Percentiles rank a stretch among this genome's conserved stretches.
These are phyloP conservation scores for Thraustochytrium sp. DNA, from an alignment of 352 stramenopile species.

Conservation along the genomic window DNA sequence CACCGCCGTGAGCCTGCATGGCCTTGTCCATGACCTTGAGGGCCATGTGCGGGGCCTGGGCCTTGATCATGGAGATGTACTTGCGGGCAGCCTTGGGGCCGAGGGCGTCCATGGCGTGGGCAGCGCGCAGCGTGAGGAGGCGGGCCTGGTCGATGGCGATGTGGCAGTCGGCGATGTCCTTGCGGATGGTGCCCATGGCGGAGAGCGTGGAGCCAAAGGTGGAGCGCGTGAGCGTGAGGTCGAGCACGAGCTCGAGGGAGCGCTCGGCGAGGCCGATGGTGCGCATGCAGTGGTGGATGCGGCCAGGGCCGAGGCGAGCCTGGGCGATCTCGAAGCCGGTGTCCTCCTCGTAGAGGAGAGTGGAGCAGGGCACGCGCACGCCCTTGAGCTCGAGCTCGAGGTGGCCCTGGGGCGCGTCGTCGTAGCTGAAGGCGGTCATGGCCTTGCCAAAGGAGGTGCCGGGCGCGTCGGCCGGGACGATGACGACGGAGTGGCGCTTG, in stretches of 20 bases:
- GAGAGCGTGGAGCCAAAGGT: constrained; percentile 47
- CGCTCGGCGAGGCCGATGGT: constrained; percentile 79
- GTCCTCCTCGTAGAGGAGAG: constrained; percentile 65
- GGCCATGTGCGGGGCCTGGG: constrained; percentile 84
- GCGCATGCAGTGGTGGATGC: constrained; percentile 98
- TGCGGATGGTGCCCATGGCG: constrained; percentile 31
- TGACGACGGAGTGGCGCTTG: constrained; percentile 73
- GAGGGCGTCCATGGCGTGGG: constrained; percentile 75
- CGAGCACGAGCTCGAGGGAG: constrained; percentile 69
- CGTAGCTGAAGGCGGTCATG: constrained; percentile 89
- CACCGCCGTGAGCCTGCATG: constrained; percentile 71
- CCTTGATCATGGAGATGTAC: constrained; percentile 93
- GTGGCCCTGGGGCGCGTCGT: constrained; percentile 87
- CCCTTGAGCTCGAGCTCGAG: constrained; percentile 64
- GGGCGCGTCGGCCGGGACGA: constrained; percentile 50
- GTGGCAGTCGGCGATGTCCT: constrained; percentile 46
- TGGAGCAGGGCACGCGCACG: constrained; percentile 50
- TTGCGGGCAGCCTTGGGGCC: constrained; percentile 77
- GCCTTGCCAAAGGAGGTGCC: constrained; percentile 55
- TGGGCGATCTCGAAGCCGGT: constrained; percentile 80
- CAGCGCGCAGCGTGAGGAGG: constrained; percentile 75
- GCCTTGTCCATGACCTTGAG: constrained; percentile 77
- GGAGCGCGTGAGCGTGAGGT: constrained; percentile 52
- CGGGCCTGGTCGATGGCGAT: constrained; percentile 71
- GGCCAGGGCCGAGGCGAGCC: constrained; percentile 71